Evolutionary conservation across 1,139 yeast species (phyloP), one percentile per base, ranked within the genome.

Genomic region (Wickerhamiella pararugosa): DNA sequence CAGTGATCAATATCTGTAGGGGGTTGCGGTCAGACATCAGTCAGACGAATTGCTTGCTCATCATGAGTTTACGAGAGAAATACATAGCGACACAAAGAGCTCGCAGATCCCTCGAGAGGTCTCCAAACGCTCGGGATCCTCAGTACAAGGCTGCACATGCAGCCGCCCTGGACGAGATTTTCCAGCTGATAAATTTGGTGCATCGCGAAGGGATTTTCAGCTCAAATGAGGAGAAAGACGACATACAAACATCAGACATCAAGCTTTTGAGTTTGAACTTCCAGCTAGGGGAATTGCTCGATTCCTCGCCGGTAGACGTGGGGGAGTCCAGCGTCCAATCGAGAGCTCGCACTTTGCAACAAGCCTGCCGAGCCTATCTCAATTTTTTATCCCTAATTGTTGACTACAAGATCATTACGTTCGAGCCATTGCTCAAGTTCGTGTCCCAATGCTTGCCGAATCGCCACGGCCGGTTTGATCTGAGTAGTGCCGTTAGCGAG

Each of bases 191-290:
- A 27, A 31, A 10, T 10, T 36, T 50, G 27, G 53, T 60, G 15
- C 52, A 53, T 10, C 50, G 51, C 36, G 56, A 71, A 33, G 61
- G 66, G 26, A 56, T 79, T 35, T 79, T 75, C 59, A 75, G 81
- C 51, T 63, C 63, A 25, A 77, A 77, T 52, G 87, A 79, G 52
- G 52, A 59, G 3, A 51, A 75, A 6, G 73, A 69, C 3, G 90
- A 79, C 51, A 53, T 79, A 7, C 62, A 67, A 37, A 72, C 80
- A 2, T 56, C 56, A 29, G 73, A 76, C 43, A 56, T 79, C 4
- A 71, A 70, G 31, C 79, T 70, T 49, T 55, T 77, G 37, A 63
- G 67, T 25, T 51, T 74, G 1, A 67, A 69, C 41, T 78, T 62
- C 55, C 69, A 70, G 46, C 51, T 73, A 8, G 54, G 47, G 5